Evolutionary conservation across 2,329 filamentous ascomycete species (phyloP).

Genomic region (Monascus ruber): DNA sequence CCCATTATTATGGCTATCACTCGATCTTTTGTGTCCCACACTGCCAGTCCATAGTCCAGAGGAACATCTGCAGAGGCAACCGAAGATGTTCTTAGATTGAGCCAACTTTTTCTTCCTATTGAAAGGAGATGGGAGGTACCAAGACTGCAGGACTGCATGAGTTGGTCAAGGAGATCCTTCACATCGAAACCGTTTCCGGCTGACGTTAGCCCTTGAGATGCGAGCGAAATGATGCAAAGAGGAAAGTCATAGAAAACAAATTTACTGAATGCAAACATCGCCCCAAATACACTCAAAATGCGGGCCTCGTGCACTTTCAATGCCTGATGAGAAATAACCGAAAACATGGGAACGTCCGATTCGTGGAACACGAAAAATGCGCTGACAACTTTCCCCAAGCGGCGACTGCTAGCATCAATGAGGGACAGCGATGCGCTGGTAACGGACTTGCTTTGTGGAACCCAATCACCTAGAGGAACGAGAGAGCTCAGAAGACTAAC

Average conservation of each 20-base stretch:
- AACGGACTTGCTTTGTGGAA: constrained; percentile 24
- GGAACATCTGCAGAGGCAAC: constrained; percentile 10
- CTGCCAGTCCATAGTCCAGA: constrained; percentile 49
- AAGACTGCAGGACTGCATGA: constrained; percentile 13
- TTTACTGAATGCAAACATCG: constrained; percentile 28
- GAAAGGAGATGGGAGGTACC: constrained; percentile 10
- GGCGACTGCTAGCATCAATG: constrained; percentile 30
- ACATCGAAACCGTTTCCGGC: constrained; percentile 10
- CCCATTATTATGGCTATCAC: constrained; percentile 67
- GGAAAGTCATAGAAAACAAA: constrained; percentile 34
- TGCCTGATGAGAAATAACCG: constrained; percentile 62
- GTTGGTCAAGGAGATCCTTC: constrained; percentile 4
- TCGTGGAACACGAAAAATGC: constrained; percentile 33
- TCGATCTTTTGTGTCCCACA: constrained; percentile 59
- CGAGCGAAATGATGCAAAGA: constrained; percentile 18
- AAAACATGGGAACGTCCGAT: constrained; percentile 64
- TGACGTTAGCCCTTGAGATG: constrained; percentile 12
- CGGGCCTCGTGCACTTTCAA: constrained; percentile 49
- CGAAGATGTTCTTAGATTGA: constrained; percentile 13
- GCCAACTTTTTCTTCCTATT: constrained; percentile 16
- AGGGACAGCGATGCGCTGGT: constrained; percentile 31
- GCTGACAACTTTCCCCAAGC: constrained; percentile 26
- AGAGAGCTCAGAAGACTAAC: constrained; percentile 23
- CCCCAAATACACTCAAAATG: constrained; percentile 32
- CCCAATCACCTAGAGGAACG: constrained; percentile 24